Evolutionary conservation across 2,329 filamentous ascomycete species (phyloP), one percentile per base, ranked within the genome.

Genomic region (Pseudopithomyces maydicus): DNA sequence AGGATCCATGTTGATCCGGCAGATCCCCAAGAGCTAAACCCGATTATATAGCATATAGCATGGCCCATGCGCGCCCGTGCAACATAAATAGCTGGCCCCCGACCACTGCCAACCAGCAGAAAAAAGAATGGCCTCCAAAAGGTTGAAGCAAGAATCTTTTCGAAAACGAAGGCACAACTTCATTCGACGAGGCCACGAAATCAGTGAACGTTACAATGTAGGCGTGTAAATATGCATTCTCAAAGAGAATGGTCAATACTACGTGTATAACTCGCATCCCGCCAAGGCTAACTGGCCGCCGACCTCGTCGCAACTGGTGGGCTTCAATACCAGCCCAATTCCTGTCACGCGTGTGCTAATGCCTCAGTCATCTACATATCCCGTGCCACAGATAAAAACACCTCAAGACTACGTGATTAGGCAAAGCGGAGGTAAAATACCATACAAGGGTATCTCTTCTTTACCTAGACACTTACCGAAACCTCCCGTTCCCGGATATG

Each of bases 121-220:
- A 51, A 44, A 55, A 55, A 5, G 38, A 47, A 65, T 65, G 36
- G 43, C 54, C 45, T 57, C 23, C 8, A 65, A 55, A 61, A 57
- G 61, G 47, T 58, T 57, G 29, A 8, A 65, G 38, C 52, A 62
- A 29, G 55, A 65, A 38, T 62, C 53, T 7, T 63, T 65, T 45
- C 15, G 42, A 3, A 65, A 65, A 51, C 23, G 52, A 19, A 62
- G 47, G 12, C 58, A 60, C 26, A 65, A 65, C 23, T 65, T 55
- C 19, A 54, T 65, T 19, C 38, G 53, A 20, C 45, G 46, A 19
- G 39, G 58, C 23, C 14, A 65, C 54, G 32, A 65, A 39, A 58
- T 65, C 26, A 63, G 58, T 42, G 10, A 35, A 15, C 29, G 23
- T 5, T 65, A 65, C 15, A 58, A 62, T 38, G 58, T 61, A 35